Percentiles rank a stretch among this genome's conserved stretches.
phyloP scores from a whole-genome alignment of 148 eudicot genomes.

The Camellia sinensis region DNA sequence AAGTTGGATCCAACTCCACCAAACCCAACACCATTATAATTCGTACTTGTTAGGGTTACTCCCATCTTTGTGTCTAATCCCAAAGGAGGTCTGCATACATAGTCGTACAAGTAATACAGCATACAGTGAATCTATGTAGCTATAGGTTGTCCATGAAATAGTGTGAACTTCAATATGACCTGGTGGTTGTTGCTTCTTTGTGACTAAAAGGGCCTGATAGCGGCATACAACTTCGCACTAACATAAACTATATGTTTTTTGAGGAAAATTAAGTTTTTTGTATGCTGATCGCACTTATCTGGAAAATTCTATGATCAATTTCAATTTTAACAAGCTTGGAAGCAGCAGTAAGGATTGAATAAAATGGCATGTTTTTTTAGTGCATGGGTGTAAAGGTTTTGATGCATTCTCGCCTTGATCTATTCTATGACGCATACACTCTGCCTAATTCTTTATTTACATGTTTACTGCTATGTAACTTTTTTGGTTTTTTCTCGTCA shows the following conservation, averaged over 20 bases:
- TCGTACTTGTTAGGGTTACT: background rate
- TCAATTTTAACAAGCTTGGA: too few relatives aligned
- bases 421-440: too few relatives aligned
- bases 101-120: background rate
- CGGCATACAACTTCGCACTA: background rate
- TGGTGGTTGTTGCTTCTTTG: background rate
- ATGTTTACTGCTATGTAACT: too few relatives aligned
- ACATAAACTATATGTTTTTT: background rate
- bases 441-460: too few relatives aligned
- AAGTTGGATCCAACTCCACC: constrained; percentile 8
- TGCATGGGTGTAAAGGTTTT: too few relatives aligned
- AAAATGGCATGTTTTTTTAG: too few relatives aligned
- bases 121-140: background rate
- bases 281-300: too few relatives aligned
- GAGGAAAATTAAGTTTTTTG: too few relatives aligned
- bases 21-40: background rate
- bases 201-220: background rate
- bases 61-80: background rate
- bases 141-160: background rate
- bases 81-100: background rate
- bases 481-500: too few relatives aligned
- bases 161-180: background rate
- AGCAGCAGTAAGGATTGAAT: too few relatives aligned
- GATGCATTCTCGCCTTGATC: too few relatives aligned
- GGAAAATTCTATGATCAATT: too few relatives aligned